Evolutionary conservation across 1,139 yeast genomes (phyloP).

Genomic region (Ashbya aceris): DNA sequence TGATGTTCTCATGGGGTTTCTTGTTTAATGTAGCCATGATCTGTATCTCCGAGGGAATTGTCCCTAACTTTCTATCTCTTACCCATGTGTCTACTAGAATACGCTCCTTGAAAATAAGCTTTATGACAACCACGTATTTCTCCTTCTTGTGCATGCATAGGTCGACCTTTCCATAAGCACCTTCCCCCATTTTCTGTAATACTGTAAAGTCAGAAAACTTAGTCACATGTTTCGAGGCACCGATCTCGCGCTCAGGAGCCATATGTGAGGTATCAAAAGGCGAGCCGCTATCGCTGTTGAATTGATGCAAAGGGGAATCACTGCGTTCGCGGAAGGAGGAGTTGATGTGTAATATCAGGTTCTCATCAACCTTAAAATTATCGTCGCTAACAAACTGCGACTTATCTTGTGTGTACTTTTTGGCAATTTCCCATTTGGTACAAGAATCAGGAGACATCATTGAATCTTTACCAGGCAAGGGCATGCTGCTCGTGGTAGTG

Average conservation of each 20-base stretch:
- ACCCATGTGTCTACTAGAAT: constrained; percentile 97
- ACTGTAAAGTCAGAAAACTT: constrained; percentile 62
- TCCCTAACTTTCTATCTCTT: constrained; percentile 79
- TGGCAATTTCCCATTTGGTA: constrained; percentile 20
- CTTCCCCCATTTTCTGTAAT: constrained; percentile 80
- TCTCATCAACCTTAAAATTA: constrained; percentile 24
- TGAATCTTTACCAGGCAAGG: constrained; percentile 1
- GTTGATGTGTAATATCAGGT: constrained; percentile 20
- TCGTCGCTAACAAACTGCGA: constrained; percentile 24
- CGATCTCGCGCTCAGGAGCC: constrained; percentile 32
- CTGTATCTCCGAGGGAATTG: constrained; percentile 91
- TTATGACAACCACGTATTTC: constrained; percentile 62
- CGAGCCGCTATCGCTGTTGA: neutral
- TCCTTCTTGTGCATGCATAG: constrained; percentile 56
- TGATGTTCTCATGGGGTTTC: constrained; percentile 78
- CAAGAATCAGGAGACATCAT: constrained; percentile 15
- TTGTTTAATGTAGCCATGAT: constrained; percentile 71
- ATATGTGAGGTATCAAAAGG: neutral
- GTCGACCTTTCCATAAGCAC: constrained; percentile 91
- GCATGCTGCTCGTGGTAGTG: neutral
- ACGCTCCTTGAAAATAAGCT: constrained; percentile 84
- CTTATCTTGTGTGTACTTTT: constrained; percentile 23
- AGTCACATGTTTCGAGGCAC: constrained; percentile 53
- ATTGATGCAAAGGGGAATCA: neutral
- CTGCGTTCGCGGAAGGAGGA: constrained; percentile 8